These are phyloP conservation scores for Sequoia sempervirens DNA, from an alignment of 75 land plant genomes.

Conservation along the genomic window DNA sequence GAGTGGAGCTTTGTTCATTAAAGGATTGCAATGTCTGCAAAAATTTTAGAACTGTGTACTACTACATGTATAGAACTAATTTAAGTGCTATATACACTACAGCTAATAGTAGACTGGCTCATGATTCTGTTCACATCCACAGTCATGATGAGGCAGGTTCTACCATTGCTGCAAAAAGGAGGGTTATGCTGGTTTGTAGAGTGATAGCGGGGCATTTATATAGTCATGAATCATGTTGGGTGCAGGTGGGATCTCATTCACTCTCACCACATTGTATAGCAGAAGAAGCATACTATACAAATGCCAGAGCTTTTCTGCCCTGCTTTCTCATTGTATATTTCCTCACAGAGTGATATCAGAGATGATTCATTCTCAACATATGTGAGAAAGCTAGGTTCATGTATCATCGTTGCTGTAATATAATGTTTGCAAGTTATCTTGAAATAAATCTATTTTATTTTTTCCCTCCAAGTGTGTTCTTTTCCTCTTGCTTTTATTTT, in stretches of 20 bases:
- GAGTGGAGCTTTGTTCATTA: slow-evolving; percentile 47
- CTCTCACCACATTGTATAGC: too few species aligned
- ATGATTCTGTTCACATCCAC: slow-evolving; percentile 33
- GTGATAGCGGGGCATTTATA: slow-evolving; percentile 62
- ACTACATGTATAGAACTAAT: slow-evolving; percentile 13
- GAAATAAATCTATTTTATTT: too few species aligned
- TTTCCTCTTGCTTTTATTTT: too few species aligned
- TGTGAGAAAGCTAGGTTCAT: too few species aligned
- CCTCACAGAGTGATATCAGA: too few species aligned
- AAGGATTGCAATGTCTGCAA: slow-evolving; percentile 59
- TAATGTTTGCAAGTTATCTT: too few species aligned
- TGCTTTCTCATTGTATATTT: not conserved
- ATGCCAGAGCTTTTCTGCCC: not conserved
- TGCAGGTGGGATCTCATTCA: not conserved
- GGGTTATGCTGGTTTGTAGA: slow-evolving; percentile 75
- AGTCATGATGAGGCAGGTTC: not conserved
- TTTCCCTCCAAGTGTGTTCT: too few species aligned
- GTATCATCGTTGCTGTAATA: too few species aligned
- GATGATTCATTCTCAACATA: too few species aligned
- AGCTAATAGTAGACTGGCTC: slow-evolving; percentile 74
- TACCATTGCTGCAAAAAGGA: slow-evolving; percentile 14
- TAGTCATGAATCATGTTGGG: not conserved
- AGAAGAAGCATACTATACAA: not conserved
- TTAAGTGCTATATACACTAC: slow-evolving; percentile 65
- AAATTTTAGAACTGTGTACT: slow-evolving; percentile 62